These are phyloP conservation scores for Mycena capillaripes DNA, from an alignment of 768 basidiomycete genomes.

Conservation along the genomic window DNA sequence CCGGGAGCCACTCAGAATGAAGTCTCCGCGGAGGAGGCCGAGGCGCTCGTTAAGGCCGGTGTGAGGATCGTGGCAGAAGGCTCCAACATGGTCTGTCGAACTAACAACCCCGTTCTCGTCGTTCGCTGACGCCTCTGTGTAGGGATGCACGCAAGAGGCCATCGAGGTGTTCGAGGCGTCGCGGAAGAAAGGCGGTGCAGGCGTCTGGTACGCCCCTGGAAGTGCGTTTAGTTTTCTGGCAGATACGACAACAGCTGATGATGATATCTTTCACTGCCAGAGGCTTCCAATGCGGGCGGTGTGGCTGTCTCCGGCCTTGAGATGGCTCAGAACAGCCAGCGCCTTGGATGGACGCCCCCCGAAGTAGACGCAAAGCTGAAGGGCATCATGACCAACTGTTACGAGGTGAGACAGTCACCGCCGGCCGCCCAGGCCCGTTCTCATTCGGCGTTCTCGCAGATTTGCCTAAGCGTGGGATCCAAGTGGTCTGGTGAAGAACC, in stretches of 20 bases:
- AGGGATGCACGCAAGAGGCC: constrained; percentile 80
- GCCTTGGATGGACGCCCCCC: constrained; percentile 70
- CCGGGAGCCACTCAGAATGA: constrained; percentile 83
- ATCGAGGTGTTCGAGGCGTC: constrained; percentile 79
- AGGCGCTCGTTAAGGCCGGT: constrained; percentile 78
- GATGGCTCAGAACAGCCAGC: constrained; percentile 85
- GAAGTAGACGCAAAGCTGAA: constrained; percentile 80
- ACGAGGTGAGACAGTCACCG: constrained; percentile 50
- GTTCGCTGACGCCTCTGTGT: background rate
- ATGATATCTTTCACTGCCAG: constrained; percentile 38
- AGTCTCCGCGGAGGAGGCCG: constrained; percentile 76
- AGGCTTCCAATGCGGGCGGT: constrained; percentile 78
- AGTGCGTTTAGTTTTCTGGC: constrained; percentile 54
- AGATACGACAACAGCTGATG: constrained; percentile 12
- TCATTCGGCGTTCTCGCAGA: constrained; percentile 44
- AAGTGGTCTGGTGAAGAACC: constrained; percentile 68
- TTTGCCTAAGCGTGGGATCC: constrained; percentile 68
- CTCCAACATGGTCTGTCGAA: constrained; percentile 70
- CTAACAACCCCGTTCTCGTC: background rate
- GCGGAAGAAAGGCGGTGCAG: constrained; percentile 61
- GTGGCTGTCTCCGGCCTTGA: constrained; percentile 85
- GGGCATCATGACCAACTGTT: constrained; percentile 79
- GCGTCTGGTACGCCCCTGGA: constrained; percentile 82
- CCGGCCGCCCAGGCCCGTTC: background rate
- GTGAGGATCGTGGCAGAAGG: constrained; percentile 82